Evolutionary conservation across 176 grass and related monocot species (phyloP).

Genomic region (Phragmites australis): DNA sequence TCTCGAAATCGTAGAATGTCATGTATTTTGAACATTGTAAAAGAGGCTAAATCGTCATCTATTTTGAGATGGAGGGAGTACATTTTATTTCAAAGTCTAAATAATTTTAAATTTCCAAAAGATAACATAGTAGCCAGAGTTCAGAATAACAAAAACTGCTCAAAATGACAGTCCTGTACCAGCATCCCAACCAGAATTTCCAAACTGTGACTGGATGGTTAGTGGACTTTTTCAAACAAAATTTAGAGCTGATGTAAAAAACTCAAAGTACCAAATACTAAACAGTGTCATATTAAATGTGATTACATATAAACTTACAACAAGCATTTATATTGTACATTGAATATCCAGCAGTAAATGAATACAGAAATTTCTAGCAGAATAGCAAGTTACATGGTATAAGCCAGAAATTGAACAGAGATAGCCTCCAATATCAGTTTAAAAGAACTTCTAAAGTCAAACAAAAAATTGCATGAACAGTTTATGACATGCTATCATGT

Average conservation of each 20-base stretch:
- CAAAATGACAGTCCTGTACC: not conserved
- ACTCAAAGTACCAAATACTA: not conserved
- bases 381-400: not conserved
- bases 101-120: not conserved
- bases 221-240: no score
- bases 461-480: not conserved
- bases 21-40: no score
- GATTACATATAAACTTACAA: not conserved
- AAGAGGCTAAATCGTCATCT: no score
- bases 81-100: not conserved
- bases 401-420: not conserved
- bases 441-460: not conserved
- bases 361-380: not conserved
- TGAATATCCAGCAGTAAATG: slow-evolving; percentile 2
- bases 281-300: not conserved
- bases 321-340: not conserved
- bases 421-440: not conserved
- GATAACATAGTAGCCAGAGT: not conserved
- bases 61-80: no score
- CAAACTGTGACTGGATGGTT: not conserved
- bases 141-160: not conserved
- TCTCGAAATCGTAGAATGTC: no score
- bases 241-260: not conserved
- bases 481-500: not conserved
- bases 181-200: not conserved